Base-by-base conservation (phyloP, 768 basidiomycete species). In the Podaxis mareebaensis region DNA sequence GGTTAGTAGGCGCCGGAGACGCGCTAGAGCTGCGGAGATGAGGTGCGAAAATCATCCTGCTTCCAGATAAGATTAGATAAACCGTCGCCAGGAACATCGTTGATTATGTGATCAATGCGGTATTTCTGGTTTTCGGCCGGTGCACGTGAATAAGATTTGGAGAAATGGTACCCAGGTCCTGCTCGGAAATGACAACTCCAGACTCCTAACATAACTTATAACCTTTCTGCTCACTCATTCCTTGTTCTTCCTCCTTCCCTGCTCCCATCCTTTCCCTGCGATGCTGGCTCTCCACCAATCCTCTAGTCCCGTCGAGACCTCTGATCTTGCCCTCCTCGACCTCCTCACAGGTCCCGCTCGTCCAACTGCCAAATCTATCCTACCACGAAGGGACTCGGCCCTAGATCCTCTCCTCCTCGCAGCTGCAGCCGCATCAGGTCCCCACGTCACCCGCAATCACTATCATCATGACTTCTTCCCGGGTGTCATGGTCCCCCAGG, bases 361-460 rank as follows among this genome's bases (percentile, higher is more conserved):
- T 53, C 74, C 76, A 33, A 68, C 73, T 30, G 64, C 78, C 63
- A 81, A 79, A 68, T 67, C 77, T 22, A 67, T 71, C 30, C 81
- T 88, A 67, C 77, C 82, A 42, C 79, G 88, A 51, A 81, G 89
- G 46, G 91, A 93, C 72, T 86, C 90, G 5, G 83, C 85, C 0
- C 81, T 95, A 44, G 92, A 95, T 70, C 89, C 92, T 20, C 78
- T 95, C 5, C 78, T 95, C 58, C 83, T 95, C 60, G 92, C 91
- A 30, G 89, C 90, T 0, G 91, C 87, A 5, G 81, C 84, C 10
- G 87, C 90, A 0, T 88, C 90, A 0, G 88, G 87, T 3, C 89
- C 91, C 10, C 85, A 92, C 65, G 82, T 91, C 60, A 95, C 94
- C 42, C 83, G 92, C 51, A 92, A 95, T 69, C 94, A 96, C 73